Percentiles rank a stretch among this genome's conserved stretches.
These are phyloP conservation scores for Pyracantha coccinea DNA, from an alignment of 331 rosid genomes.

Conservation along the genomic window DNA sequence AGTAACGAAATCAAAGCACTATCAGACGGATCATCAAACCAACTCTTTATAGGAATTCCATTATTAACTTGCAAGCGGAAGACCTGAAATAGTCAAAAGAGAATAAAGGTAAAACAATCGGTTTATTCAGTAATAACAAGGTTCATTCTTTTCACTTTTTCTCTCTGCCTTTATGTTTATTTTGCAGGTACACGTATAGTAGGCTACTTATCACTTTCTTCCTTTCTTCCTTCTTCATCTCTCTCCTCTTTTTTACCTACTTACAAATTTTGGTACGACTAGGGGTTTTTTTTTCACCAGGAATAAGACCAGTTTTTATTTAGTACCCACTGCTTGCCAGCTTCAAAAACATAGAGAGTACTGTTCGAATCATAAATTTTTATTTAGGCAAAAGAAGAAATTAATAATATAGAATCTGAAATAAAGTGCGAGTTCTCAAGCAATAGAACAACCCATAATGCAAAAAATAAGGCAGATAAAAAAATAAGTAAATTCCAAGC, in stretches of 20 bases:
- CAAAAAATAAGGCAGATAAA: neutral
- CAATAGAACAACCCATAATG: neutral
- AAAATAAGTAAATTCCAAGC: constrained; percentile 5
- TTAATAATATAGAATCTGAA: neutral
- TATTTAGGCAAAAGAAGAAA: no score
- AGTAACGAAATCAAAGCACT: constrained; percentile 79
- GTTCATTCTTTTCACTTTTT: neutral
- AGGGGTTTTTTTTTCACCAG: neutral
- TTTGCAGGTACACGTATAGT: neutral
- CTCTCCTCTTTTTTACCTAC: neutral
- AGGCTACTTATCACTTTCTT: neutral
- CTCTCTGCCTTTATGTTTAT: neutral
- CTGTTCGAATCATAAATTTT: no score
- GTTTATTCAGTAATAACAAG: constrained; percentile 4
- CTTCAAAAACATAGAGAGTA: neutral
- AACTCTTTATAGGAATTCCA: constrained; percentile 98
- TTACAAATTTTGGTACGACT: neutral
- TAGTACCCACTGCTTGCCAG: neutral
- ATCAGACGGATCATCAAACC: constrained; percentile 95
- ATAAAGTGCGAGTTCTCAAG: neutral
- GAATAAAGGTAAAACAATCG: constrained; percentile 24
- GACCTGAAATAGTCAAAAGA: constrained; percentile 61
- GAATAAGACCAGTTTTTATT: neutral
- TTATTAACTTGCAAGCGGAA: constrained; percentile 96
- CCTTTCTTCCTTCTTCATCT: neutral